Conservation (phyloP, 257 asterid genomes). For the Leptodermis oblonga region DNA sequence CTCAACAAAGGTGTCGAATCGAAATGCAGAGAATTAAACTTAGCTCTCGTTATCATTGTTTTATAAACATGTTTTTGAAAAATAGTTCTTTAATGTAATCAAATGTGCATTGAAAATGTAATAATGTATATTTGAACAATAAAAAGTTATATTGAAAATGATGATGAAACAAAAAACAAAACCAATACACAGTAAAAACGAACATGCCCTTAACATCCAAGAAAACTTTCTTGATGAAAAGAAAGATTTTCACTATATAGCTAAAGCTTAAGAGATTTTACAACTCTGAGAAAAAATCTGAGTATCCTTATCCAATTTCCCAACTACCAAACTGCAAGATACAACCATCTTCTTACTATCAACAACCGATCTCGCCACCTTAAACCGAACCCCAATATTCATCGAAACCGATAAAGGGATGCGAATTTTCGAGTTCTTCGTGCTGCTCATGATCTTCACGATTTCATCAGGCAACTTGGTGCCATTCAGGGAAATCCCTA, state of each 20-base stretch:
- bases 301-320: not conserved
- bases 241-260: not conserved
- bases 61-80: too few species aligned
- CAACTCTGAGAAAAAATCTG: slow-evolving; percentile 11
- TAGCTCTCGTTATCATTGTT: too few species aligned
- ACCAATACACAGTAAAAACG: too few species aligned
- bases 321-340: slow-evolving; percentile 12
- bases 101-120: too few species aligned
- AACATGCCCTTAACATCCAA: not conserved
- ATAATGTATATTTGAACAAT: too few species aligned
- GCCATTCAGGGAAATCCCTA: not conserved
- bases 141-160: too few species aligned
- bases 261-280: not conserved
- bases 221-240: not conserved
- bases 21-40: not conserved
- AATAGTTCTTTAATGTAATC: too few species aligned
- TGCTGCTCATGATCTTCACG: slow-evolving; percentile 13
- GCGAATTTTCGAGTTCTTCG: not conserved
- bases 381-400: not conserved
- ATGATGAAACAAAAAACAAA: too few species aligned
- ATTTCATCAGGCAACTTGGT: slow-evolving; percentile 13
- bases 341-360: slow-evolving; percentile 9
- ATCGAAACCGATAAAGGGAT: slow-evolving; percentile 7
- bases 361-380: not conserved
- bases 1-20: not conserved